These are phyloP conservation scores for Crotalaria pallida DNA, from an alignment of 306 rosid genomes.

Conservation along the genomic window DNA sequence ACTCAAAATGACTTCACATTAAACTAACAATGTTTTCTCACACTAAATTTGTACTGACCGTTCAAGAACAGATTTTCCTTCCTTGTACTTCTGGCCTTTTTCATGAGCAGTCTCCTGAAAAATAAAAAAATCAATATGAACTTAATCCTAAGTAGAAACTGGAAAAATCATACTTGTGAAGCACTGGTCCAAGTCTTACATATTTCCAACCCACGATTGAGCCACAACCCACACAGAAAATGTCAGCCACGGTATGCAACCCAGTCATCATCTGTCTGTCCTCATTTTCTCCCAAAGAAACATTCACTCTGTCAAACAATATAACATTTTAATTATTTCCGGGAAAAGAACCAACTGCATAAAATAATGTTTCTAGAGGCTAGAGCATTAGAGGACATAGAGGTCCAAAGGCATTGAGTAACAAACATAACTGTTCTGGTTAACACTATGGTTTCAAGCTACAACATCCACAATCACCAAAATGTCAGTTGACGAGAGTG, in stretches of 20 bases:
- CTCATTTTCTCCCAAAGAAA: slow-evolving; percentile 64
- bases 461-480: slow-evolving; percentile 10
- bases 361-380: neutral
- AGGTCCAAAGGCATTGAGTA: neutral
- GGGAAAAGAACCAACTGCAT: slow-evolving; percentile 5
- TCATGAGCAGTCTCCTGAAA: slow-evolving; percentile 69
- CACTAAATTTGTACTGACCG: slow-evolving; percentile 51
- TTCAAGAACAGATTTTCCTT: slow-evolving; percentile 70
- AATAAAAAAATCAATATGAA: slow-evolving; percentile 41
- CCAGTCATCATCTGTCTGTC: slow-evolving; percentile 84
- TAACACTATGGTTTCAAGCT: neutral
- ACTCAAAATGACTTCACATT: slow-evolving; percentile 3
- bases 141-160: slow-evolving; percentile 17
- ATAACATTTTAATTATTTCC: slow-evolving; percentile 2
- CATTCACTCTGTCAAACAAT: slow-evolving; percentile 60
- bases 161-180: slow-evolving; percentile 13
- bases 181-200: slow-evolving; percentile 53
- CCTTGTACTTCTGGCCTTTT: slow-evolving; percentile 67
- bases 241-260: slow-evolving; percentile 90
- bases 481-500: neutral
- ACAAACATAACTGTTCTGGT: neutral
- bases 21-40: slow-evolving; percentile 23
- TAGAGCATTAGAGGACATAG: neutral
- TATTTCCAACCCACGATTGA: slow-evolving; percentile 96
- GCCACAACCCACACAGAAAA: slow-evolving; percentile 97